These are phyloP conservation scores for Tylopilus sp. DNA, from an alignment of 1,284 basidiomycete genomes.

Conservation along the genomic window DNA sequence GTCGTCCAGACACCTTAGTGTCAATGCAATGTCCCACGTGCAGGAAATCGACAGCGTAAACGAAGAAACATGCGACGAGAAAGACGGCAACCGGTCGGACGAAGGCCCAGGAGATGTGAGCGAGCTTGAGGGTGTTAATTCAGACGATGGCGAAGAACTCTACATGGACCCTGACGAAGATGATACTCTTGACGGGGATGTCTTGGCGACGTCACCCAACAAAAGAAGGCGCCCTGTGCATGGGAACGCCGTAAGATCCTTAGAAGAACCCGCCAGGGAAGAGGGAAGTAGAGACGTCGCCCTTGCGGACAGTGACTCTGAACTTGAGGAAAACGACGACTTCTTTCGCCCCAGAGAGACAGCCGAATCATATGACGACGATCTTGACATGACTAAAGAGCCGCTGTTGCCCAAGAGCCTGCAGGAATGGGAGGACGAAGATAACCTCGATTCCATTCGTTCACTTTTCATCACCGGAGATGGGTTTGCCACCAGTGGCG, in stretches of 20 bases:
- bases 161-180: not conserved
- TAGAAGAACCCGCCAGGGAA: slow-evolving; percentile 34
- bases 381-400: slow-evolving; percentile 72
- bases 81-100: slow-evolving; percentile 3
- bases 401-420: slow-evolving; percentile 47
- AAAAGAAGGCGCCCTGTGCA: slow-evolving; percentile 46
- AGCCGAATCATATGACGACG: slow-evolving; percentile 45
- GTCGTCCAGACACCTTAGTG: slow-evolving; percentile 59
- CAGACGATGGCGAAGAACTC: slow-evolving; percentile 23
- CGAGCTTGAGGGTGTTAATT: slow-evolving; percentile 26
- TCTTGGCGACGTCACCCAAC: slow-evolving; percentile 29
- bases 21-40: slow-evolving; percentile 16
- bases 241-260: slow-evolving; percentile 45
- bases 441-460: slow-evolving; percentile 82
- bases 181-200: slow-evolving; percentile 16
- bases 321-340: slow-evolving; percentile 61
- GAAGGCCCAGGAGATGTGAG: slow-evolving; percentile 28
- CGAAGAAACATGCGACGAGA: slow-evolving; percentile 14
- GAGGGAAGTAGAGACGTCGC: slow-evolving; percentile 47
- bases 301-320: slow-evolving; percentile 81
- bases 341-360: slow-evolving; percentile 66
- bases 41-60: slow-evolving; percentile 32
- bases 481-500: slow-evolving; percentile 31
- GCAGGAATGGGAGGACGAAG: slow-evolving; percentile 81
- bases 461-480: slow-evolving; percentile 89